Conservation (phyloP, 192 early-diverging fungal genomes). For the Backusella liffmaniae region DNA sequence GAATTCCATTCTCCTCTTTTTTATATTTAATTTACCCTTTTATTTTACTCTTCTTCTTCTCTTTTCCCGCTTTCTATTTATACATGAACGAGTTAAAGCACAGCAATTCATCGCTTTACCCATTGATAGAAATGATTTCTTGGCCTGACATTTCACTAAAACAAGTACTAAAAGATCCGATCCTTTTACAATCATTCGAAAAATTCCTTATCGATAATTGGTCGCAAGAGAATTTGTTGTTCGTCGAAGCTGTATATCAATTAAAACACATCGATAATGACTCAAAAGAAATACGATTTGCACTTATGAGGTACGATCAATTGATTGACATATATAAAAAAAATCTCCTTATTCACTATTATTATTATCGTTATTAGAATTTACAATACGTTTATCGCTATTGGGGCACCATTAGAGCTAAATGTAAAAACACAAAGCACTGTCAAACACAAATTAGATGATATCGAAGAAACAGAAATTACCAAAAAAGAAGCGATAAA, state of each 20-base stretch:
- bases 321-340: neutral
- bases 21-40: neutral
- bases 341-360: neutral
- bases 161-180: conserved; percentile 16
- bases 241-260: conserved; percentile 34
- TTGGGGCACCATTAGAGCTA: conserved; percentile 24
- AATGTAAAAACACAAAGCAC: conserved; percentile 18
- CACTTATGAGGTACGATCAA: conserved; percentile 22
- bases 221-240: conserved; percentile 35
- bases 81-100: neutral
- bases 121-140: neutral
- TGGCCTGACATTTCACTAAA: neutral
- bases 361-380: conserved; percentile 19
- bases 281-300: neutral
- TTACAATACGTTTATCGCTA: conserved; percentile 31
- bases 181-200: conserved; percentile 16
- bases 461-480: neutral
- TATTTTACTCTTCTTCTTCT: neutral
- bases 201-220: conserved; percentile 9
- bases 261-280: conserved; percentile 19
- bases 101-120: neutral
- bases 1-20: neutral
- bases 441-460: neutral
- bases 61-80: neutral
- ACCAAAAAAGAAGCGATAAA: neutral